Percentiles rank a stretch among this genome's conserved stretches.
phyloP scores from a whole-genome alignment of 257 asterid genomes.

The Solanum sejunctum region DNA sequence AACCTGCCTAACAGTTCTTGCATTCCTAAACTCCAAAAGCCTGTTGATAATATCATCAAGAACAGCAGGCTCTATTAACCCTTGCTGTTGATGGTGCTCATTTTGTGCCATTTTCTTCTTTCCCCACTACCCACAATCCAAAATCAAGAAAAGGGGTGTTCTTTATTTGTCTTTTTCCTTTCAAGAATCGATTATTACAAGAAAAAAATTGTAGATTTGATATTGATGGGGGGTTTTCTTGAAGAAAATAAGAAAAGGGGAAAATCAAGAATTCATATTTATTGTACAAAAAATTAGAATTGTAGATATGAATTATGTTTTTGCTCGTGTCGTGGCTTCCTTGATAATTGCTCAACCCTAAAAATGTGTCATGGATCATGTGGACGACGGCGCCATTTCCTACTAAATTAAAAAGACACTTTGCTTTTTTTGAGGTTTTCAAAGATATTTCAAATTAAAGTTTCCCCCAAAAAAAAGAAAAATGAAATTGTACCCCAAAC shows the following conservation, averaged over 20 bases:
- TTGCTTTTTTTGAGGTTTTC: background rate
- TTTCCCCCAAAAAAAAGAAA: too few relatives aligned
- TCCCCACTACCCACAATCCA: background rate
- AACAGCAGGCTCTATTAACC: conserved; percentile 51
- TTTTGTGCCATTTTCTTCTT: conserved; percentile 39
- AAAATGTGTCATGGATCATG: background rate
- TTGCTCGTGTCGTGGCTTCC: background rate
- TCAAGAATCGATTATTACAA: background rate
- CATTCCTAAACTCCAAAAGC: conserved; percentile 61
- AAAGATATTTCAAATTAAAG: background rate
- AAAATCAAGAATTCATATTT: too few relatives aligned
- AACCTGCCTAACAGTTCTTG: conserved; percentile 76
- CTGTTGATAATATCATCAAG: conserved; percentile 80
- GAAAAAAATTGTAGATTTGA: background rate
- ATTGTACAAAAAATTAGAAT: too few relatives aligned
- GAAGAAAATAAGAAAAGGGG: too few relatives aligned
- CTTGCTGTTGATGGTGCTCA: conserved; percentile 24
- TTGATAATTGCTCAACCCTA: background rate
- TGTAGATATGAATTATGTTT: background rate
- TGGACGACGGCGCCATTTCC: background rate
- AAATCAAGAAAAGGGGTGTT: background rate
- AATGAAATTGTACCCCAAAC: too few relatives aligned
- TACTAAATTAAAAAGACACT: background rate
- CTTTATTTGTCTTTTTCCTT: background rate
- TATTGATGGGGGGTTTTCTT: background rate